Evolutionary conservation across 202 grass and related monocot species (phyloP), one percentile per base, ranked within the genome.

Genomic region (Schoenoplectus triqueter): DNA sequence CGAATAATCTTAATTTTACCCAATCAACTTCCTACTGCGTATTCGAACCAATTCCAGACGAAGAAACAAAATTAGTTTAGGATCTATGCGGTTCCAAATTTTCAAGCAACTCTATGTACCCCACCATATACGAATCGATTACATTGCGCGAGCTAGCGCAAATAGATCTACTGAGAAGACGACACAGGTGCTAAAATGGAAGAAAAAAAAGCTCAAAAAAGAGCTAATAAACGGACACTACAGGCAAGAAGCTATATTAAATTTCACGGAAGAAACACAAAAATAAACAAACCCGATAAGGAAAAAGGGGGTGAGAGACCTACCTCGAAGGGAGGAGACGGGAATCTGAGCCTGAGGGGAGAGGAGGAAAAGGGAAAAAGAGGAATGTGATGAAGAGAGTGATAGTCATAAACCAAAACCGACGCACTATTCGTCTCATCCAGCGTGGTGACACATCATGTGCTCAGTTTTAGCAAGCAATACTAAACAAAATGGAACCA

Each of bases 141-240:
- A 44, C 78, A 64, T 64, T 64, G 56, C 19, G 4, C 62, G 78
- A 81, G 78, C 56, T 66, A 11, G 18, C 31, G 60, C 57, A 81
- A 49, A 48, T 81, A 81, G 78, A 81, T 81, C 78, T 81, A 81
- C 78, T 81, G 10, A 11, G 40, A 39, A 81, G 3, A 81, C 40
- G 39, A 50, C 42, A 63, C 22, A 51, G 60, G 66, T 47, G 39
- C 42, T 49, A 19, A 80, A 60, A 41, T 31, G 31, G 31, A 81
- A 2, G 44, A 46, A 59, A 10, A 65, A n/a, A 31, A 15, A 80
- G 8, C 18, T 82, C 14, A 69, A 4, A 57, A 68, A 83, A 57
- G 11, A 39, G 7, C 63, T 11, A 65, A 22, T 39, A 56, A 65
- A 56, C 64, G 1, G 6, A 50, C 51, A 54, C 17, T 60, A 78